Percentiles rank a stretch among this genome's conserved stretches.
These are phyloP conservation scores for Anisogramma anomala DNA, from an alignment of 2,329 filamentous ascomycete species.

Conservation along the genomic window DNA sequence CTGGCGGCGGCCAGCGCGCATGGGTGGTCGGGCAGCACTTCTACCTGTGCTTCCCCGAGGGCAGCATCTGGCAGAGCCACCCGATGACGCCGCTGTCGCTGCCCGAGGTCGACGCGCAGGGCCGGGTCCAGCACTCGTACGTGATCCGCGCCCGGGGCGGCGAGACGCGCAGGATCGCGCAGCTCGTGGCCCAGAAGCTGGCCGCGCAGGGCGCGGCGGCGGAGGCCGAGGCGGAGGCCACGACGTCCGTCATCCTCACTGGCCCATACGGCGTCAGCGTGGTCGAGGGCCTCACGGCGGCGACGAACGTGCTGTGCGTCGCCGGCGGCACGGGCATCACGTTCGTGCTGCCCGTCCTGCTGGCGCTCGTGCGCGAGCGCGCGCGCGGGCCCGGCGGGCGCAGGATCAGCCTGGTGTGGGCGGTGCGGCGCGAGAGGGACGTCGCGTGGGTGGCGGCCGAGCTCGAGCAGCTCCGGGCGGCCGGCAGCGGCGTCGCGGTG, in stretches of 20 bases:
- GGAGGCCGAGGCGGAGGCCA: constrained; percentile 15
- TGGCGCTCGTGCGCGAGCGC: constrained; percentile 26
- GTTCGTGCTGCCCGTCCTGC: constrained; percentile 41
- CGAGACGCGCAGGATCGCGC: constrained; percentile 45
- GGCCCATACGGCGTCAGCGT: constrained; percentile 51
- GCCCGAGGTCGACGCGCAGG: constrained; percentile 29
- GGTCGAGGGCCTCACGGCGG: constrained; percentile 27
- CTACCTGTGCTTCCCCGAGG: constrained; percentile 55
- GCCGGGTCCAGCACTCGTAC: constrained; percentile 40
- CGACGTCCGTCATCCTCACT: constrained; percentile 46
- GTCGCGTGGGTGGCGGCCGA: constrained; percentile 48
- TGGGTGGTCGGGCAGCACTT: constrained; percentile 63
- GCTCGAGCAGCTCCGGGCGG: constrained; percentile 35
- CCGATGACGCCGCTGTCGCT: constrained; percentile 55
- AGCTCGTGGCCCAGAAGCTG: constrained; percentile 29
- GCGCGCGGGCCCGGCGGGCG: constrained; percentile 25
- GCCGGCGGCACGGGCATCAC: constrained; percentile 50
- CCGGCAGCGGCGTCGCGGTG: constrained; percentile 33
- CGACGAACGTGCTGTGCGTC: constrained; percentile 38
- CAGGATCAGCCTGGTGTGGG: constrained; percentile 53
- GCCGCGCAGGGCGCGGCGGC: constrained; percentile 14
- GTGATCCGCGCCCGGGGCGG: constrained; percentile 47
- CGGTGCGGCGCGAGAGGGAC: constrained; percentile 42
- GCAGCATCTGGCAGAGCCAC: constrained; percentile 61
- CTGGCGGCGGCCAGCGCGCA: constrained; percentile 44